These are phyloP conservation scores for Metschnikowia henanensis DNA, from an alignment of 805 yeast species.

Conservation along the genomic window DNA sequence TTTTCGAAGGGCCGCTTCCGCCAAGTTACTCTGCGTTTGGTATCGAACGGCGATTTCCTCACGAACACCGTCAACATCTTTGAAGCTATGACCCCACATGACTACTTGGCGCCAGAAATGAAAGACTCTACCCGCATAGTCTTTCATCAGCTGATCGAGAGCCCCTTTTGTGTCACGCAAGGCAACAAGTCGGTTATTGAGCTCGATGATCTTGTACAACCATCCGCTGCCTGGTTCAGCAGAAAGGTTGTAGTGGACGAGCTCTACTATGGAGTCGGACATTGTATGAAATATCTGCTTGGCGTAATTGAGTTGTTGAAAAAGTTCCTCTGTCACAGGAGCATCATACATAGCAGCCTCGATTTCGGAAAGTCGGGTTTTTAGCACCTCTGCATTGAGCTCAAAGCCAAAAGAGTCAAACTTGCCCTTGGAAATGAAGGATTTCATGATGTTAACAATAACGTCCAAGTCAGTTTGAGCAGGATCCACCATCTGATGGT, in stretches of 20 bases:
- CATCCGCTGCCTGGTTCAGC: neutral
- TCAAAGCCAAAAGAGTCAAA: slow-evolving; percentile 1
- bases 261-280: neutral
- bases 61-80: neutral
- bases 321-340: neutral
- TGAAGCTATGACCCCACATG: neutral
- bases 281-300: neutral
- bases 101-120: neutral
- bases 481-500: no score
- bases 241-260: neutral
- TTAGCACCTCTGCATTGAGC: neutral
- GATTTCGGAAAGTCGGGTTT: neutral
- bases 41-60: neutral
- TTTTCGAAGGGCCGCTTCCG: neutral
- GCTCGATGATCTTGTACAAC: slow-evolving; percentile 3
- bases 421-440: neutral
- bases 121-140: neutral
- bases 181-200: slow-evolving; percentile 1
- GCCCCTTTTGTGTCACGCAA: neutral
- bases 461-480: no score
- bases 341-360: neutral
- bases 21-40: neutral
- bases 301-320: neutral
- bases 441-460: neutral
- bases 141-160: neutral